Evolutionary conservation across 164 flowering plant species (phyloP).

Genomic region (Vitis cinerea): DNA sequence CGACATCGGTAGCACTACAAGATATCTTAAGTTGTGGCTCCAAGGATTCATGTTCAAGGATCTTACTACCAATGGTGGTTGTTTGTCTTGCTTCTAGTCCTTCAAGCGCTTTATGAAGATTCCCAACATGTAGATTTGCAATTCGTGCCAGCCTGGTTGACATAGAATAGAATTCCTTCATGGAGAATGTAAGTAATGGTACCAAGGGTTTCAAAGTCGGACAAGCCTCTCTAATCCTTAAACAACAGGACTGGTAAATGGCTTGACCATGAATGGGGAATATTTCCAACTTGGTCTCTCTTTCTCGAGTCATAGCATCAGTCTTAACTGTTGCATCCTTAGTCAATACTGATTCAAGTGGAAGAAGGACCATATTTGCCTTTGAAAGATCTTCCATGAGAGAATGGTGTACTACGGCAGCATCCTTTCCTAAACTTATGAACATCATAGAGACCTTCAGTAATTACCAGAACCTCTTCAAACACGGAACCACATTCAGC

Average conservation of each 20-base stretch:
- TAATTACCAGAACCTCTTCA: no score
- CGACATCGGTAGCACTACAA: no score
- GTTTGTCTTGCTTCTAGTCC: no score
- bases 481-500: no score
- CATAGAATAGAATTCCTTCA: conserved; percentile 67
- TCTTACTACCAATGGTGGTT: no score
- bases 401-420: no score
- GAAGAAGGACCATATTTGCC: conserved; percentile 72
- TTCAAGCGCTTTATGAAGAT: conserved; percentile 90
- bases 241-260: conserved; percentile 73
- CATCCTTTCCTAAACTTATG: no score
- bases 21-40: no score
- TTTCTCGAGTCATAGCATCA: conserved; percentile 71
- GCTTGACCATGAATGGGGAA: conserved; percentile 95
- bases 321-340: conserved; percentile 88
- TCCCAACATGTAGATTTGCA: conserved; percentile 94
- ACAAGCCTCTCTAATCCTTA: conserved; percentile 65
- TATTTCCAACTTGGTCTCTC: conserved; percentile 66
- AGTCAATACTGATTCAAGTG: conserved; percentile 79
- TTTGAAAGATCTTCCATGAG: no score
- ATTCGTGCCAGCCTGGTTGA: conserved; percentile 72
- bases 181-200: conserved; percentile 61
- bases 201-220: conserved; percentile 67
- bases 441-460: no score
- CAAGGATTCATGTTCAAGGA: no score